A percentile compares a stretch with the other conserved stretches of the same genome.
phyloP scores from a whole-genome alignment of 495 filamentous ascomycete genomes.

The Letharia lupina region DNA sequence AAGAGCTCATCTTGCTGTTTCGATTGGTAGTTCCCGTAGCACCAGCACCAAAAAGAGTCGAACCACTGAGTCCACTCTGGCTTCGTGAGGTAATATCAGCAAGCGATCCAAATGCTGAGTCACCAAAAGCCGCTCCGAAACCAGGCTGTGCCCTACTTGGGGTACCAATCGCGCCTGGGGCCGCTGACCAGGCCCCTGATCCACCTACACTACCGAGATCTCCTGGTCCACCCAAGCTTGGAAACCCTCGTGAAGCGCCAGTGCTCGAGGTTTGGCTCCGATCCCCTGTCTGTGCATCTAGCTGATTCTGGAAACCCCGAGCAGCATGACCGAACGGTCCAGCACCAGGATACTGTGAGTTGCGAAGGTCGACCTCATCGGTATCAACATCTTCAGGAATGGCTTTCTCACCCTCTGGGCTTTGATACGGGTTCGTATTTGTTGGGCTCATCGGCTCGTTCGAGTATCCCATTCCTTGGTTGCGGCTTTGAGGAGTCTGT shows the following conservation, averaged over 20 bases:
- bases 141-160: constrained; percentile 67
- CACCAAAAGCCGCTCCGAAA: constrained; percentile 59
- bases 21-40: constrained; percentile 53
- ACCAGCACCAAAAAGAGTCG: constrained; percentile 46
- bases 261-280: constrained; percentile 84
- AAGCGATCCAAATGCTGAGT: constrained; percentile 60
- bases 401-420: constrained; percentile 71
- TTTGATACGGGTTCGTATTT: constrained; percentile 95
- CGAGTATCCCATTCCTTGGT: constrained; percentile 38
- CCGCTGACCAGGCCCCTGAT: constrained; percentile 42
- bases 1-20: constrained; percentile 72
- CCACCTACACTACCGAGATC: constrained; percentile 52
- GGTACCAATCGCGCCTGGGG: constrained; percentile 53
- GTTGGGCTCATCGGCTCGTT: constrained; percentile 77
- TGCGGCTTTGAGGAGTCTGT: constrained; percentile 46
- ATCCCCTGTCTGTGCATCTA: constrained; percentile 62
- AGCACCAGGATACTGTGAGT: constrained; percentile 45
- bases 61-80: constrained; percentile 49
- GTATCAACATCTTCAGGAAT: constrained; percentile 59
- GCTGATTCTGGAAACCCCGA: constrained; percentile 40
- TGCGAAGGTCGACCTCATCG: constrained; percentile 50
- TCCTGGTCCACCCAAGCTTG: constrained; percentile 53
- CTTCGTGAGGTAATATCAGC: constrained; percentile 66
- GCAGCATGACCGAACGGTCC: constrained; percentile 41
- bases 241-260: constrained; percentile 60